Base-by-base conservation (phyloP, 2,329 filamentous ascomycete genomes). In the Venturia carpophila region DNA sequence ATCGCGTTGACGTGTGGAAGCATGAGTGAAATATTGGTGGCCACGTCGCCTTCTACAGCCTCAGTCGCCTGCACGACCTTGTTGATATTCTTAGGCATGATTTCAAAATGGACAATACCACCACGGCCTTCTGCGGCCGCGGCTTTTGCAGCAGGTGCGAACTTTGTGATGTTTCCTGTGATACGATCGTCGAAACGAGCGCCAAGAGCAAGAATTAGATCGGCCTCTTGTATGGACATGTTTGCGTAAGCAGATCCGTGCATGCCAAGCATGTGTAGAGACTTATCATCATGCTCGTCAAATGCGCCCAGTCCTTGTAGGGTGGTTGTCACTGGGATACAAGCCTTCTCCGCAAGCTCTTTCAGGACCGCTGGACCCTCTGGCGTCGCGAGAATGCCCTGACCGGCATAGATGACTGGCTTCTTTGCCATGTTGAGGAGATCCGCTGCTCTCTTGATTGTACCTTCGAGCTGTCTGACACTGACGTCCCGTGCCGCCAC, bases 71-170 rank as follows among this genome's bases (percentile, higher is more conserved):
- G 91, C 17, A 99, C 89, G 52, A 97, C 92, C 84, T 97, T 99
- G 86, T 97, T 97, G 80, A 97, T 97, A 82, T 99, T 97, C 87
- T 99, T 99, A 71, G 94, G 93, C 88, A 97, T 89, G 72, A 99
- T 93, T 75, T 97, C 93, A 73, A 97, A 97, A 78, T 99, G 93
- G 19, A 97, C 85, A 71, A 99, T 97, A 73, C 94, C 94, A 71
- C 94, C 94, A 68, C 92, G 89, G 64, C 87, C 87, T 79, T 96
- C 90, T 13, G 84, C 82, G 5, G 91, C 93, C 0, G 94, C 94
- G 17, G 86, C 85, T 79, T 90, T 94, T 56, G 94, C 94, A 63
- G 85, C 85, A 3, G 94, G 94, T 0, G 92, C 94, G 70, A 97
- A 99, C 75, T 93, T 95, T 71, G 85, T 77, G 63, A 97, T 82